Conservation (phyloP, 78 protist species). For the Diacronema lutheri region DNA sequence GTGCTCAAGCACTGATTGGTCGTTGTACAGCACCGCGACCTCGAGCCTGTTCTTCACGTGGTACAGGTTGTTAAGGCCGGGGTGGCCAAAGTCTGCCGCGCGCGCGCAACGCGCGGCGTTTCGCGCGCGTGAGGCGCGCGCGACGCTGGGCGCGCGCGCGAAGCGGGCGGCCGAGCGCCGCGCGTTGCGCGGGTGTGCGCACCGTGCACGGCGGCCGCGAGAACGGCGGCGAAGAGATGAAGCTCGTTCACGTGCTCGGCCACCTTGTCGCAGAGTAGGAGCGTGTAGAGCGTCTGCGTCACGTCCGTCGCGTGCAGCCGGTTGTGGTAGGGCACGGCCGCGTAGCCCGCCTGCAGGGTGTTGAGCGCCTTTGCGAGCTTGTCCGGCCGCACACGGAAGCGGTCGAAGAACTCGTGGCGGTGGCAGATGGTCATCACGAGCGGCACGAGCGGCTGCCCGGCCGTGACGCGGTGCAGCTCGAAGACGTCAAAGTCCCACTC, state of each 20-base stretch:
- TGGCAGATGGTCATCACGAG: neutral
- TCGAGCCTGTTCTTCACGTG: neutral
- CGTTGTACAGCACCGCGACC: slow-evolving; percentile 20
- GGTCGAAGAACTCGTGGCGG: neutral
- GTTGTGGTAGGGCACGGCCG: slow-evolving; percentile 13
- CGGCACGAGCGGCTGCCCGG: no score
- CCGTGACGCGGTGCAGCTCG: no score
- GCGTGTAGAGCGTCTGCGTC: neutral
- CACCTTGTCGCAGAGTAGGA: neutral
- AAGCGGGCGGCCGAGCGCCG: neutral
- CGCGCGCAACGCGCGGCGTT: neutral
- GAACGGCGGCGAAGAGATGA: neutral
- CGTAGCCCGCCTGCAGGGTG: neutral
- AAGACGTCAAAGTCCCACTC: no score
- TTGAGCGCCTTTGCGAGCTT: no score
- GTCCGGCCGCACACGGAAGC: neutral
- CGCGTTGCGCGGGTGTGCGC: neutral
- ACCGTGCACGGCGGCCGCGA: neutral
- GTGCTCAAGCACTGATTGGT: neutral
- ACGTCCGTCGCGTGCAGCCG: neutral
- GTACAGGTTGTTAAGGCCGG: neutral
- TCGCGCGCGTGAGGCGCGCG: neutral
- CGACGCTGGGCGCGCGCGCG: neutral
- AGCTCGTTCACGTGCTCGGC: neutral
- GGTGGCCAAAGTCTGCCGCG: slow-evolving; percentile 11